Conservation (phyloP, 2,329 filamentous ascomycete genomes). For the Bipolaris oryzae region DNA sequence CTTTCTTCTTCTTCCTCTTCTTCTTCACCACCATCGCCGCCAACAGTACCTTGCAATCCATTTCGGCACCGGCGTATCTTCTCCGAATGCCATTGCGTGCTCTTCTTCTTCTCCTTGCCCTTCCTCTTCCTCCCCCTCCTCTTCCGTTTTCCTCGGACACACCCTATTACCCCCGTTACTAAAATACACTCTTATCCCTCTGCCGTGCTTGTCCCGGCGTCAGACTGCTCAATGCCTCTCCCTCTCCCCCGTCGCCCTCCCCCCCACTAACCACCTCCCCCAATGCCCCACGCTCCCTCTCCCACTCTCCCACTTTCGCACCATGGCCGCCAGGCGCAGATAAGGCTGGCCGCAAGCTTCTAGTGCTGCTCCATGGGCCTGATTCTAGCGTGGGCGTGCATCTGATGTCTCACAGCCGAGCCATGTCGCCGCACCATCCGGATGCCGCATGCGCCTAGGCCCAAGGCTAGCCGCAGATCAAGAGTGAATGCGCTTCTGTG, state of each 20-base stretch:
- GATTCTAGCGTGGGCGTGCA: constrained; percentile 6
- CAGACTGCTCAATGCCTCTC: too few relatives aligned
- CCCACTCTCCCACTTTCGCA: neutral
- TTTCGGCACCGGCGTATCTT: too few relatives aligned
- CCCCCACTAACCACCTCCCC: neutral
- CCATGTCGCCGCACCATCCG: constrained; percentile 13
- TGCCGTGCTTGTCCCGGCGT: too few relatives aligned
- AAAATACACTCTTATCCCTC: too few relatives aligned
- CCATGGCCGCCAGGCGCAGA: neutral
- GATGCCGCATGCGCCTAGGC: constrained; percentile 14
- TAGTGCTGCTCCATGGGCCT: constrained; percentile 12
- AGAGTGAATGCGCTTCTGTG: constrained; percentile 14
- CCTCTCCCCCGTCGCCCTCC: neutral
- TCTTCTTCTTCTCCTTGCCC: too few relatives aligned
- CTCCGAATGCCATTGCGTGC: too few relatives aligned
- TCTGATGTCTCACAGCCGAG: constrained; percentile 15
- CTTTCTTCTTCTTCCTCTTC: too few relatives aligned
- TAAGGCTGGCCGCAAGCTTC: constrained; percentile 4
- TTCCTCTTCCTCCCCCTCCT: too few relatives aligned
- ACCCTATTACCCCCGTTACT: too few relatives aligned
- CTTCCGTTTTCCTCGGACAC: too few relatives aligned
- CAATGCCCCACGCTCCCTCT: neutral
- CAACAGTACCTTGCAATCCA: too few relatives aligned
- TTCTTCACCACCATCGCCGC: too few relatives aligned
- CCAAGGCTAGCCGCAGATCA: constrained; percentile 17